Evolutionary conservation across 164 flowering plant genomes (phyloP).

Genomic region (Santalum album): DNA sequence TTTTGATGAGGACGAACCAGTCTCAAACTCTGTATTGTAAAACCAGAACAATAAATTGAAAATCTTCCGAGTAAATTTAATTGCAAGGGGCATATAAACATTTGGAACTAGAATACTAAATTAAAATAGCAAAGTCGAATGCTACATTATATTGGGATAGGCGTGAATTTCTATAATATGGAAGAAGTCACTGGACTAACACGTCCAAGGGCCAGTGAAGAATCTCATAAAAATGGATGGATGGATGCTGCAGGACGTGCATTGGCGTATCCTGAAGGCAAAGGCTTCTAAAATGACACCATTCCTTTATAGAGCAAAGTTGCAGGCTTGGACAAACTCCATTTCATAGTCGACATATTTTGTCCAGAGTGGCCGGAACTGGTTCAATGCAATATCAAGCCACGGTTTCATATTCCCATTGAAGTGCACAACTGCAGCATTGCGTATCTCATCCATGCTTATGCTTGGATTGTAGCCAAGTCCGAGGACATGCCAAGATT

Average conservation of each 20-base stretch:
- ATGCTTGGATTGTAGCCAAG: constrained; percentile 48
- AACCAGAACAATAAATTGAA: background rate
- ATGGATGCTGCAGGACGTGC: background rate
- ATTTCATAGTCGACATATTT: constrained; percentile 38
- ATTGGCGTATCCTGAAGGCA: background rate
- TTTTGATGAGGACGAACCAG: no score
- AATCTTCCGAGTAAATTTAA: background rate
- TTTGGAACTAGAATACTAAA: background rate
- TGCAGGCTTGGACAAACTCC: constrained; percentile 44
- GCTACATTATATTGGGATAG: background rate
- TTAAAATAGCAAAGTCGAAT: background rate
- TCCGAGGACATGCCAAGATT: constrained; percentile 45
- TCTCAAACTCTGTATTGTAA: background rate
- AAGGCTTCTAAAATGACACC: background rate
- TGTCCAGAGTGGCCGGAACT: constrained; percentile 36
- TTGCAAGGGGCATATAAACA: background rate
- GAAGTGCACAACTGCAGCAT: constrained; percentile 45
- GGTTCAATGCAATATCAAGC: constrained; percentile 48
- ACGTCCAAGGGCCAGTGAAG: background rate
- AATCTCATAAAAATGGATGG: background rate
- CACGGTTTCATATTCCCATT: constrained; percentile 53
- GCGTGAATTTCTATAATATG: background rate
- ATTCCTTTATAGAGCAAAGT: constrained; percentile 25
- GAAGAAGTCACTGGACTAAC: background rate
- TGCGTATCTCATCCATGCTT: constrained; percentile 36